Evolutionary conservation across 2,329 filamentous ascomycete species (phyloP).

Genomic region (Trichoderma sp.): DNA sequence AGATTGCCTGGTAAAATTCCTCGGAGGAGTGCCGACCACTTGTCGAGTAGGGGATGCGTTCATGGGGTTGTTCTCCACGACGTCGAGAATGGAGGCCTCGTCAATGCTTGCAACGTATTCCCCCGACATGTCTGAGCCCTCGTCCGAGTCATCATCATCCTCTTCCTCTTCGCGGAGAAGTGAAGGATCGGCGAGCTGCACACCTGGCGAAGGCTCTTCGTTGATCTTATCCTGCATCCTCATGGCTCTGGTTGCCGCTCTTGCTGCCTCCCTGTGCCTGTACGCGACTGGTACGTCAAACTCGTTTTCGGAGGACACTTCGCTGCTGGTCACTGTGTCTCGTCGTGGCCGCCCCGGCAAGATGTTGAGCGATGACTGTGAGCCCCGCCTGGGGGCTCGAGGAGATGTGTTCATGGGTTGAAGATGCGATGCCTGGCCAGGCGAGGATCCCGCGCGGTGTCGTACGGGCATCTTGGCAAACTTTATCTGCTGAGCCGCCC

Average conservation of each 20-base stretch:
- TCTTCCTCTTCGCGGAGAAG: constrained; percentile 58
- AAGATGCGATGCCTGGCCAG: constrained; percentile 66
- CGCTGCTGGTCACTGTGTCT: constrained; percentile 78
- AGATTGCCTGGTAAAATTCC: constrained; percentile 59
- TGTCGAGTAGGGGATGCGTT: constrained; percentile 54
- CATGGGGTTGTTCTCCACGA: constrained; percentile 59
- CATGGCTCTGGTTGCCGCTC: constrained; percentile 49
- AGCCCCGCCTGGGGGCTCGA: constrained; percentile 58
- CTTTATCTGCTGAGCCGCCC: constrained; percentile 85
- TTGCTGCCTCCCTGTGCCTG: constrained; percentile 59
- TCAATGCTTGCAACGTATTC: constrained; percentile 67
- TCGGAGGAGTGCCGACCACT: constrained; percentile 63
- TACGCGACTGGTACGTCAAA: constrained; percentile 66
- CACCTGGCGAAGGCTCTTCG: constrained; percentile 39
- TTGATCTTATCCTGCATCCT: constrained; percentile 40
- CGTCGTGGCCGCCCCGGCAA: constrained; percentile 67
- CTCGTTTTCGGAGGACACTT: constrained; percentile 81
- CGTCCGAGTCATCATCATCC: constrained; percentile 59
- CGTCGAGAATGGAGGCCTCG: constrained; percentile 68
- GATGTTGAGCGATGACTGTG: constrained; percentile 68
- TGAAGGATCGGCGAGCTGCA: constrained; percentile 48
- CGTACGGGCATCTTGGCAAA: constrained; percentile 95
- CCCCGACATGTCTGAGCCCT: constrained; percentile 61
- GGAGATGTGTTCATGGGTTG: constrained; percentile 51
- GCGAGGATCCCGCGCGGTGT: constrained; percentile 82